These are phyloP conservation scores for Salix arbutifolia DNA, from an alignment of 345 rosid genomes.

Conservation along the genomic window DNA sequence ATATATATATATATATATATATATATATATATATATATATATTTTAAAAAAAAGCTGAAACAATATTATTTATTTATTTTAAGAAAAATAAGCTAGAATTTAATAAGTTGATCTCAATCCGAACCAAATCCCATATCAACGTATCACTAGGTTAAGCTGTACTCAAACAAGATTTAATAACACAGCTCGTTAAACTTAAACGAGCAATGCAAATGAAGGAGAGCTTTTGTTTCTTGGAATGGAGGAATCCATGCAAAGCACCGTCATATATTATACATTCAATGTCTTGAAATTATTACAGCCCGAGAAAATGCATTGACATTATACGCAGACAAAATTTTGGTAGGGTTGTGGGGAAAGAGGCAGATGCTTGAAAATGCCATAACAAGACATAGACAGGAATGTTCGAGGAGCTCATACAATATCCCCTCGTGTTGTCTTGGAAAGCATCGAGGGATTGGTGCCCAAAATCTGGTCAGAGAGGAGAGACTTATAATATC, in stretches of 20 bases:
- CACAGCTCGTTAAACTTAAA: no score
- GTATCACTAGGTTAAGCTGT: no score
- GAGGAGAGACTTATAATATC: neutral
- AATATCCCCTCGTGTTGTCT: slow-evolving; percentile 18
- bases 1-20: no score
- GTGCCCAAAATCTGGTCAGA: neutral
- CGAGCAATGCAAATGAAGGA: neutral
- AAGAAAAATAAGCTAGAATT: no score
- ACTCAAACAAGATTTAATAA: no score
- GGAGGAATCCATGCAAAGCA: neutral
- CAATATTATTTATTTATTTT: no score
- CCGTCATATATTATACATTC: neutral
- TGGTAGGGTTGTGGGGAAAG: slow-evolving; percentile 10
- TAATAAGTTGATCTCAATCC: no score
- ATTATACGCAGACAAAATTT: neutral
- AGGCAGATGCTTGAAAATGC: slow-evolving; percentile 17
- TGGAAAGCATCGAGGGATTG: slow-evolving; percentile 4
- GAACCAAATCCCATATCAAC: no score
- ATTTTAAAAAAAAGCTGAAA: no score
- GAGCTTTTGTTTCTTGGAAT: neutral
- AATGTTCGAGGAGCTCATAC: slow-evolving; percentile 4
- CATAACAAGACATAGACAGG: slow-evolving; percentile 21
- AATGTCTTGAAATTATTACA: neutral
- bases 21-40: no score
- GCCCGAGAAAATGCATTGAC: neutral